phyloP scores from a whole-genome alignment of 805 yeast species.

The Pichia insulana region DNA sequence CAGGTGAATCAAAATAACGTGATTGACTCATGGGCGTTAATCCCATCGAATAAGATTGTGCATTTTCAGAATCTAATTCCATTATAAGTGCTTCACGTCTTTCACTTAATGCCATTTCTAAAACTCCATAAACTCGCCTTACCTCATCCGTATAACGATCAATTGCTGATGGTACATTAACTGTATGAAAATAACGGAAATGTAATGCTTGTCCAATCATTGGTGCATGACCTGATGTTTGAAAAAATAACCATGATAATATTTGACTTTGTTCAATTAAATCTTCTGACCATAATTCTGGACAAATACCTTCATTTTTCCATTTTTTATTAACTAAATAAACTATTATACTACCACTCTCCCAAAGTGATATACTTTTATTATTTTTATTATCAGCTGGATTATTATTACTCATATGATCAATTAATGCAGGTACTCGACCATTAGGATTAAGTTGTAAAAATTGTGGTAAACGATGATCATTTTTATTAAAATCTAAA shows the following conservation, averaged over 20 bases:
- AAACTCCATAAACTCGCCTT: conserved; percentile 84
- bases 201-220: conserved; percentile 97
- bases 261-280: conserved; percentile 76
- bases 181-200: conserved; percentile 83
- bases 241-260: conserved; percentile 85
- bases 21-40: conserved; percentile 80
- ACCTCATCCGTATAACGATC: conserved; percentile 90
- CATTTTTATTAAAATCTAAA: conserved; percentile 80
- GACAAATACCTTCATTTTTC: conserved; percentile 56
- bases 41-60: conserved; percentile 80
- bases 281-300: conserved; percentile 70
- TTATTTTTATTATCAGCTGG: conserved; percentile 9
- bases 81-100: conserved; percentile 81
- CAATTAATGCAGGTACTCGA: conserved; percentile 88
- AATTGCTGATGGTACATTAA: conserved; percentile 78
- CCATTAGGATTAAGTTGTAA: conserved; percentile 94
- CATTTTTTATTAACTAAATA: conserved; percentile 67
- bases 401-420: conserved; percentile 47
- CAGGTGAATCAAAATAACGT: conserved; percentile 84
- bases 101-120: conserved; percentile 92
- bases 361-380: conserved; percentile 83
- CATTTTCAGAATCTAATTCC: conserved; percentile 83
- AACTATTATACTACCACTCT: conserved; percentile 83
- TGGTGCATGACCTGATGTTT: conserved; percentile 96
- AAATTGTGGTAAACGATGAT: conserved; percentile 89